Evolutionary conservation across 108 stramenopile genomes (phyloP).

Genomic region (Hondaea fermentalgiana): DNA sequence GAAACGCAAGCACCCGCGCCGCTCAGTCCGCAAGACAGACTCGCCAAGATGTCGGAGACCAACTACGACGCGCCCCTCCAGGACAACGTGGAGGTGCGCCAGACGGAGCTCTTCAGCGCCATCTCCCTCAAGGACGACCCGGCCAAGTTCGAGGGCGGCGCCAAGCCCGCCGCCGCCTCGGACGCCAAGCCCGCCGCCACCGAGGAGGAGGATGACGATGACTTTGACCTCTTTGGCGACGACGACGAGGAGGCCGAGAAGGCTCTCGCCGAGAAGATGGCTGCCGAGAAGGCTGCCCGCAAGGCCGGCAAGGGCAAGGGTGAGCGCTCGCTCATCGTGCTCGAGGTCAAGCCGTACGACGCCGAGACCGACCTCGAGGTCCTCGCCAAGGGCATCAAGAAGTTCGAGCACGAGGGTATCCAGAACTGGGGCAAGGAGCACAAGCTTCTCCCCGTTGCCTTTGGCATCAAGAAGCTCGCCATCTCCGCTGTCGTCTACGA

Average conservation of each 20-base stretch:
- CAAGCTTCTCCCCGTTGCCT: conserved; percentile 51
- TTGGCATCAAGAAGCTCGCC: conserved; percentile 53
- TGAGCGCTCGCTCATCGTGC: conserved; percentile 45
- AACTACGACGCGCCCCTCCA: not conserved
- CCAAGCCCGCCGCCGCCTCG: not conserved
- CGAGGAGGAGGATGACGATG: not conserved
- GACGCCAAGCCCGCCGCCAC: not conserved
- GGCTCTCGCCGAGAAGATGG: conserved; percentile 15
- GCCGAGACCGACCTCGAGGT: conserved; percentile 47
- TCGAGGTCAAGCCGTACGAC: conserved; percentile 53
- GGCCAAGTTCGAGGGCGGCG: not conserved
- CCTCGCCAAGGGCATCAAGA: conserved; percentile 40
- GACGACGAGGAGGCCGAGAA: not conserved
- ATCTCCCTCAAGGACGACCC: conserved; percentile 1
- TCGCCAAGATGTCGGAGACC: not conserved
- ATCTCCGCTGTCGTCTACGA: conserved; percentile 47
- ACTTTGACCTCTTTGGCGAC: not conserved
- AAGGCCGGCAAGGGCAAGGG: conserved; percentile 20
- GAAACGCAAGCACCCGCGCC: too few species aligned
- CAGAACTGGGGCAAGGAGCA: conserved; percentile 43
- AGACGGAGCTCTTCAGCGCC: not conserved
- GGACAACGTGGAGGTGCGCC: conserved; percentile 7
- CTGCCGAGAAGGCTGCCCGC: not conserved
- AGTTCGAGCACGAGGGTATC: conserved; percentile 39
- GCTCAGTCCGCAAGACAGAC: too few species aligned